Evolutionary conservation across 345 rosid genomes (phyloP).

Genomic region (Brassica carinata): DNA sequence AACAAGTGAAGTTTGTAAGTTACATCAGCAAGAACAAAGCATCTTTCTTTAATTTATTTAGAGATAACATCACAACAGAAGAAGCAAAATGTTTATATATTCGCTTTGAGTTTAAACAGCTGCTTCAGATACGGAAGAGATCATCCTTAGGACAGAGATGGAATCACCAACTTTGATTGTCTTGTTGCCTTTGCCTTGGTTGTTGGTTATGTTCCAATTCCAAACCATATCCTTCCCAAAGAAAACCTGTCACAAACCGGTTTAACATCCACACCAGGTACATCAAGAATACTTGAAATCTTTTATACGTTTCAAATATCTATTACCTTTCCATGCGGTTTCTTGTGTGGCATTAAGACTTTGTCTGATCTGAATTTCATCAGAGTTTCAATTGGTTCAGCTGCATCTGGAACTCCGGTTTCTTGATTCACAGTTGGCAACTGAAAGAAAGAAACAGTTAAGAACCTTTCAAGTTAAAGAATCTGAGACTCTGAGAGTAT

Average conservation of each 20-base stretch:
- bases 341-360: constrained; percentile 63
- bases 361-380: constrained; percentile 66
- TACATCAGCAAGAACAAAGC: background rate
- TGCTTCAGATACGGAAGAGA: constrained; percentile 75
- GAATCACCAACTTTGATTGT: constrained; percentile 73
- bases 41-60: constrained; percentile 20
- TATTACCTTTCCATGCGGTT: constrained; percentile 71
- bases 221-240: constrained; percentile 87
- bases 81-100: background rate
- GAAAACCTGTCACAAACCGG: constrained; percentile 51
- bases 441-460: constrained; percentile 38
- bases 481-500: background rate
- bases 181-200: constrained; percentile 49
- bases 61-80: background rate
- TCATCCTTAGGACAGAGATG: constrained; percentile 53
- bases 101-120: constrained; percentile 47
- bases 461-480: background rate
- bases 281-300: background rate
- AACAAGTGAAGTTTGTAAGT: background rate
- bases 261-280: constrained; percentile 1
- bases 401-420: constrained; percentile 54
- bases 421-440: constrained; percentile 81
- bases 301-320: background rate
- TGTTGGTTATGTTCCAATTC: constrained; percentile 49
- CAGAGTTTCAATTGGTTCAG: constrained; percentile 72